A percentile compares a stretch with the other conserved stretches of the same genome.
Conservation (phyloP, 306 rosid species). For the Lathyrus tuberosus region DNA sequence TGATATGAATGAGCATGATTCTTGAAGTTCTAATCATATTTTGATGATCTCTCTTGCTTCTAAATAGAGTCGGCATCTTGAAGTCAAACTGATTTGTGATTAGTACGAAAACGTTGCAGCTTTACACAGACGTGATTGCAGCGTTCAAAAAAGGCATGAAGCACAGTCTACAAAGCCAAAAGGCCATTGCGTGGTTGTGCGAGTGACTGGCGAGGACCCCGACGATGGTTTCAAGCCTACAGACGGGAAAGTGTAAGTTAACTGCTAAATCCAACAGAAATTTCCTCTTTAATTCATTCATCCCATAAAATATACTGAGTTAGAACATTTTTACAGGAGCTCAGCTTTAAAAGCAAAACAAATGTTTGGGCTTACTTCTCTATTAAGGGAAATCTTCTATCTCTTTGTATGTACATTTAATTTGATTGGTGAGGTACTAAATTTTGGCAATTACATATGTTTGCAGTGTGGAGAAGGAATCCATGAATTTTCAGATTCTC, state of each 20-base stretch:
- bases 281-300: conserved; percentile 34
- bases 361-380: no score
- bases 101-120: conserved; percentile 96
- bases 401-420: conserved; percentile 32
- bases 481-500: conserved; percentile 98
- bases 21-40: conserved; percentile 39
- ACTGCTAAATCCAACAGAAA: conserved; percentile 33
- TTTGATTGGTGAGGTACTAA: conserved; percentile 37
- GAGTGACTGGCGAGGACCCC: conserved; percentile 98
- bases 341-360: conserved; percentile 98
- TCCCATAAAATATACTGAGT: conserved; percentile 35
- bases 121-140: conserved; percentile 99
- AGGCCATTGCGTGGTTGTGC: conserved; percentile 98
- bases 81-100: conserved; percentile 96
- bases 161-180: conserved; percentile 85
- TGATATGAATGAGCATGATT: conserved; percentile 35
- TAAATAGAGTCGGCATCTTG: conserved; percentile 92
- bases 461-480: conserved; percentile 99
- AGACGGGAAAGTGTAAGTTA: conserved; percentile 95
- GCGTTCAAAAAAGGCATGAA: conserved; percentile 98
- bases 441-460: conserved; percentile 46
- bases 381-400: no score
- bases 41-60: conserved; percentile 41
- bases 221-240: conserved; percentile 99
- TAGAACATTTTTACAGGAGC: conserved; percentile 61